Conservation (phyloP, 2,329 filamentous ascomycete genomes). For the Claviceps sorghi region DNA sequence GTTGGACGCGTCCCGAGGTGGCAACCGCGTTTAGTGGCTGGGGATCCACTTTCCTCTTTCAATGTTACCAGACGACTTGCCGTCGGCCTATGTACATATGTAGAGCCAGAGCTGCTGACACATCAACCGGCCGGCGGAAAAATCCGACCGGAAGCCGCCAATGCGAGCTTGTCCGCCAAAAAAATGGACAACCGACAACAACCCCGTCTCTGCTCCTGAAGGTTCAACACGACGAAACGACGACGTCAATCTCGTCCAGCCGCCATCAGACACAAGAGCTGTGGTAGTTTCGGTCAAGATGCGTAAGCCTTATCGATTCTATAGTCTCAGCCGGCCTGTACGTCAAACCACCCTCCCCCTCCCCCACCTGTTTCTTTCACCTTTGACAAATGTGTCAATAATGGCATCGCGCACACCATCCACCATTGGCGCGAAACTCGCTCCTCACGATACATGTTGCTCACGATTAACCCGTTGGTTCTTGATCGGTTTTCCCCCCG, state of each 20-base stretch:
- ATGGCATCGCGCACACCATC: background rate
- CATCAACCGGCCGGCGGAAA: slow-evolving; percentile 10
- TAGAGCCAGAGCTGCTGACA: background rate
- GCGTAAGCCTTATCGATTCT: slow-evolving; percentile 46
- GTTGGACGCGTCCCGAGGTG: slow-evolving; percentile 5
- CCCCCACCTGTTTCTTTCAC: background rate
- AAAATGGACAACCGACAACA: slow-evolving; percentile 12
- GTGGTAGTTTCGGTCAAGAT: slow-evolving; percentile 25
- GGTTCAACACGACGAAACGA: slow-evolving; percentile 1
- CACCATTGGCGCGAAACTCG: background rate
- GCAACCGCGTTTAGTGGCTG: slow-evolving; percentile 14
- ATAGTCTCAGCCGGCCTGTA: slow-evolving; percentile 53
- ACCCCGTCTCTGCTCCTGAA: slow-evolving; percentile 1
- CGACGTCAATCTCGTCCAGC: slow-evolving; percentile 2
- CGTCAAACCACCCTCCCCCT: slow-evolving; percentile 13
- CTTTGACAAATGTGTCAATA: background rate
- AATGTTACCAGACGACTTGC: background rate
- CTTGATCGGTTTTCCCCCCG: background rate
- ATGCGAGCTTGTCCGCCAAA: slow-evolving; percentile 15
- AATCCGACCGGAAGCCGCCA: slow-evolving; percentile 13
- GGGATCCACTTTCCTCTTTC: slow-evolving; percentile 8
- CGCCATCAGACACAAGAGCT: slow-evolving; percentile 4
- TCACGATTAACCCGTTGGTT: background rate
- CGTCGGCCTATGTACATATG: background rate
- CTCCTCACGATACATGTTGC: background rate